phyloP scores from a whole-genome alignment of 106 monocot genomes.

The Agapanthus africanus region DNA sequence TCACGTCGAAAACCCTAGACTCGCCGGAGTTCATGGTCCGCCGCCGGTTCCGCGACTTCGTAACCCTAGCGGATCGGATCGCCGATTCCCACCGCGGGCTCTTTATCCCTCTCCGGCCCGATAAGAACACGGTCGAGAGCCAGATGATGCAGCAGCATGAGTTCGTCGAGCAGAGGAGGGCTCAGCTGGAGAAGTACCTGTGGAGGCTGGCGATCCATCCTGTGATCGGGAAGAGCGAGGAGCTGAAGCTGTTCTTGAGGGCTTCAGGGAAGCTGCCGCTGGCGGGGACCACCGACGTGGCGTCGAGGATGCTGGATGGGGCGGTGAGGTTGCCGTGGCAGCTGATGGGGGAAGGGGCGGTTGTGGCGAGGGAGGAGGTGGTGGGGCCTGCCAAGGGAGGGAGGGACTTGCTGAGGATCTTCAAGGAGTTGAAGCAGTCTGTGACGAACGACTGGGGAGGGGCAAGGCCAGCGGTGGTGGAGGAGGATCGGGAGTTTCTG shows the following conservation, averaged over 20 bases:
- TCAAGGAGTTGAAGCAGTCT: constrained; percentile 87
- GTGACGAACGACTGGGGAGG: constrained; percentile 64
- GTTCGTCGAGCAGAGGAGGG: constrained; percentile 55
- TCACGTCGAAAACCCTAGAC: constrained; percentile 28
- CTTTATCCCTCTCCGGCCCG: constrained; percentile 74
- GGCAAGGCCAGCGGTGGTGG: constrained; percentile 40
- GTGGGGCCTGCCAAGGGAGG: constrained; percentile 80
- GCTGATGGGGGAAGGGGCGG: constrained; percentile 37
- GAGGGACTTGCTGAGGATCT: constrained; percentile 74
- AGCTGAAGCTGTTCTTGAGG: constrained; percentile 62
- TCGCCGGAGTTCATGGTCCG: constrained; percentile 34
- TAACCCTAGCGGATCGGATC: constrained; percentile 75
- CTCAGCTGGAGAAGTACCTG: constrained; percentile 67
- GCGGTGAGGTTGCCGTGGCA: constrained; percentile 65
- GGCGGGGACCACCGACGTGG: constrained; percentile 48
- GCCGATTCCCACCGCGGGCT: constrained; percentile 61
- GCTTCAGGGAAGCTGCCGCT: constrained; percentile 63
- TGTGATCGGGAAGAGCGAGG: constrained; percentile 53
- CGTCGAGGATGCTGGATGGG: constrained; percentile 79
- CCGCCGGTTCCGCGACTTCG: constrained; percentile 78
- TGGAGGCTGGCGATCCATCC: constrained; percentile 56
- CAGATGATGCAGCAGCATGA: constrained; percentile 71
- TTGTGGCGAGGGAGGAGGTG: constrained; percentile 54
- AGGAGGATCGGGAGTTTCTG: constrained; percentile 86
- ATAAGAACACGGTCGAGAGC: constrained; percentile 78